Conservation (phyloP, 805 yeast species). For the Ogataea allantospora region DNA sequence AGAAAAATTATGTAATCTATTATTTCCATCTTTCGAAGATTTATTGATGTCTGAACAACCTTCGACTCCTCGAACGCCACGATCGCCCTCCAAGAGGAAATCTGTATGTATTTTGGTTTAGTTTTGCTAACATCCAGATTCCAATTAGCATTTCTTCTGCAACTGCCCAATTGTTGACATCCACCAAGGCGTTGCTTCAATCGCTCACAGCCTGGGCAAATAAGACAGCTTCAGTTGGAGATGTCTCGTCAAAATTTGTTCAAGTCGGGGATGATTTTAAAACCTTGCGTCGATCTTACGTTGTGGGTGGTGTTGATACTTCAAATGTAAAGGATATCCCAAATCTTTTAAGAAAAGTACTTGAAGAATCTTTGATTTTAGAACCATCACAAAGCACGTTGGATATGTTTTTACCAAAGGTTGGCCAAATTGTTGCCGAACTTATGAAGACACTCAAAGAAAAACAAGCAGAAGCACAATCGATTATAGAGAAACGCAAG, state of each 20-base stretch:
- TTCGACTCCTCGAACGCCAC: slow-evolving; percentile 10
- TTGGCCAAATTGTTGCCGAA: slow-evolving; percentile 81
- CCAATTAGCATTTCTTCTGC: slow-evolving; percentile 62
- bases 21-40: slow-evolving; percentile 6
- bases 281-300: slow-evolving; percentile 76
- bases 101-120: slow-evolving; percentile 10
- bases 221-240: slow-evolving; percentile 71
- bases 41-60: slow-evolving; percentile 7
- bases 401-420: slow-evolving; percentile 77
- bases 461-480: slow-evolving; percentile 55
- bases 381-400: slow-evolving; percentile 80
- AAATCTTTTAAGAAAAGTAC: slow-evolving; percentile 65
- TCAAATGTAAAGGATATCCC: slow-evolving; percentile 92
- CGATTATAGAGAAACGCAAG: slow-evolving; percentile 18
- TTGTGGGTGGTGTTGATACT: slow-evolving; percentile 74
- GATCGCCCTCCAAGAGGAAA: slow-evolving; percentile 14
- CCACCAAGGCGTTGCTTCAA: slow-evolving; percentile 86
- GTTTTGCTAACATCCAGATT: slow-evolving; percentile 43
- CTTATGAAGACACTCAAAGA: slow-evolving; percentile 75
- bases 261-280: slow-evolving; percentile 92
- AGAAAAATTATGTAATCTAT: slow-evolving; percentile 4
- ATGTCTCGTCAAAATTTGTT: slow-evolving; percentile 88
- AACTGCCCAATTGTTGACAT: slow-evolving; percentile 57
- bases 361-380: slow-evolving; percentile 84
- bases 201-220: slow-evolving; percentile 88